Evolutionary conservation across 352 stramenopile species (phyloP).

Genomic region (Phytopythium boreale): DNA sequence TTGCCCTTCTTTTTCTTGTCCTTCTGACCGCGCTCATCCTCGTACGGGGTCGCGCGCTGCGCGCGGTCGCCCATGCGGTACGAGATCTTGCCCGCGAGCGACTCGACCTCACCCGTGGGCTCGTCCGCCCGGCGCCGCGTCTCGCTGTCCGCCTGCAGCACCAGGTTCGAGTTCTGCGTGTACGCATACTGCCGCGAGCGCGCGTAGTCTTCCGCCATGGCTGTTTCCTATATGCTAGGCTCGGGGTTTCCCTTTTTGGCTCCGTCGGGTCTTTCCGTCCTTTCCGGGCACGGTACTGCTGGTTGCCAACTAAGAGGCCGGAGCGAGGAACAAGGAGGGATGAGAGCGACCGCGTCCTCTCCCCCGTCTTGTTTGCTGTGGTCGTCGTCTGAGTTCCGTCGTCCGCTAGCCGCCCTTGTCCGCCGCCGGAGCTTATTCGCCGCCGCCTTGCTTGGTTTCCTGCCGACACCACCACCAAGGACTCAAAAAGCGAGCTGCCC

Average conservation of each 20-base stretch:
- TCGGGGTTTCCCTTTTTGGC: neutral
- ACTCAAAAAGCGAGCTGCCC: too few species aligned
- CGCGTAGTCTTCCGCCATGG: slow-evolving; percentile 89
- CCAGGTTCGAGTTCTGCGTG: slow-evolving; percentile 92
- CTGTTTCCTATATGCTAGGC: neutral
- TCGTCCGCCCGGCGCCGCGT: slow-evolving; percentile 76
- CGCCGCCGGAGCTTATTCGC: too few species aligned
- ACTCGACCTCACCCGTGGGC: slow-evolving; percentile 87
- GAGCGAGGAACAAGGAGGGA: too few species aligned
- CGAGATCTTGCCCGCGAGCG: slow-evolving; percentile 64
- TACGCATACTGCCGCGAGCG: slow-evolving; percentile 92
- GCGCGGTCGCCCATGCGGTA: slow-evolving; percentile 86
- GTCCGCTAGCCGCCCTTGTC: too few species aligned
- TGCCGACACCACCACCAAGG: too few species aligned
- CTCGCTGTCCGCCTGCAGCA: slow-evolving; percentile 90
- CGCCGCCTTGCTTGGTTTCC: too few species aligned
- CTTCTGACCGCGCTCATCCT: slow-evolving; percentile 15
- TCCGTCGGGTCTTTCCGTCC: too few species aligned
- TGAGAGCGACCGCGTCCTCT: too few species aligned
- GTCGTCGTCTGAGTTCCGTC: too few species aligned
- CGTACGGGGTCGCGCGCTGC: slow-evolving; percentile 49
- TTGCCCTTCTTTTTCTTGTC: slow-evolving; percentile 34
- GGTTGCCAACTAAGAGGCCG: too few species aligned
- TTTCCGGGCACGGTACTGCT: too few species aligned
- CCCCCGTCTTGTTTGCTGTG: too few species aligned